These are phyloP conservation scores for Colletotrichum eleusines DNA, from an alignment of 2,329 filamentous ascomycete species.

Conservation along the genomic window DNA sequence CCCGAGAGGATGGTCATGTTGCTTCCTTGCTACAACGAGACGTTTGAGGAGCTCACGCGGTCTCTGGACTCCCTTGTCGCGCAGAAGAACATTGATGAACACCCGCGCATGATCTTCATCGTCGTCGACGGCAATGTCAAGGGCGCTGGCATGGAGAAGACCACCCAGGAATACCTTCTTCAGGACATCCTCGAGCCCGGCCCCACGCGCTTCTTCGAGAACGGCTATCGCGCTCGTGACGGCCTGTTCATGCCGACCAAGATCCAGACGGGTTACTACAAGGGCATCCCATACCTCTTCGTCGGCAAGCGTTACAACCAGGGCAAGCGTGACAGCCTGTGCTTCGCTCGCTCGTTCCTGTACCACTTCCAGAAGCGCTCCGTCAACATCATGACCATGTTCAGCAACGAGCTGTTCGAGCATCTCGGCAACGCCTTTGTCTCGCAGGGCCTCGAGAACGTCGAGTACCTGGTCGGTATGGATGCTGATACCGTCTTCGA, in stretches of 20 bases:
- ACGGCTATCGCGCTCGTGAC: slow-evolving; percentile 60
- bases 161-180: slow-evolving; percentile 60
- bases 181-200: slow-evolving; percentile 59
- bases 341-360: slow-evolving; percentile 61
- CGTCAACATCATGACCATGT: slow-evolving; percentile 58
- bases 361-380: slow-evolving; percentile 61
- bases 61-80: slow-evolving; percentile 61
- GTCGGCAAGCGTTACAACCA: slow-evolving; percentile 63
- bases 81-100: slow-evolving; percentile 56
- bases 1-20: slow-evolving; percentile 60
- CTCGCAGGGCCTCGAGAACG: slow-evolving; percentile 53
- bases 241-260: slow-evolving; percentile 60
- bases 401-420: slow-evolving; percentile 58
- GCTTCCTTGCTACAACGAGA: slow-evolving; percentile 64
- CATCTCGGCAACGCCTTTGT: slow-evolving; percentile 55
- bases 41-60: slow-evolving; percentile 55
- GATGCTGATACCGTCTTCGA: slow-evolving; percentile 63
- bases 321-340: slow-evolving; percentile 63
- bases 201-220: slow-evolving; percentile 51
- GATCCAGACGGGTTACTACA: slow-evolving; percentile 58
- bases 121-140: slow-evolving; percentile 62
- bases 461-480: slow-evolving; percentile 61
- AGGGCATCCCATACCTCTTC: slow-evolving; percentile 59
- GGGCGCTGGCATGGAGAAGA: slow-evolving; percentile 61
- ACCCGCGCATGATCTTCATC: slow-evolving; percentile 59